These are phyloP conservation scores for Sporothrix humicola DNA, from an alignment of 2,329 filamentous ascomycete genomes.

Conservation along the genomic window DNA sequence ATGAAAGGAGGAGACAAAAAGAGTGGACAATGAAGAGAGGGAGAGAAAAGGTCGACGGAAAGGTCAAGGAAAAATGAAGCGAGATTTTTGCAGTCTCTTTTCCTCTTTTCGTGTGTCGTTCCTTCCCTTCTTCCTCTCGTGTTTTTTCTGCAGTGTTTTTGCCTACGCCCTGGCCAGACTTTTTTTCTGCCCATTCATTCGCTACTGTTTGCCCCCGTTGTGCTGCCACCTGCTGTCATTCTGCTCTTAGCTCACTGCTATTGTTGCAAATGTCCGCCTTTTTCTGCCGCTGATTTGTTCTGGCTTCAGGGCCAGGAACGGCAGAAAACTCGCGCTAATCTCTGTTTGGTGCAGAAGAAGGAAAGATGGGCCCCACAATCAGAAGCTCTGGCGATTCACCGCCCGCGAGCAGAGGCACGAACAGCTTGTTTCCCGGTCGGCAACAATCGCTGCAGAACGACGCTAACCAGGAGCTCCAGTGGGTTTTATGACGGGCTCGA, in stretches of 20 bases:
- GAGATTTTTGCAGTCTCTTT: no score
- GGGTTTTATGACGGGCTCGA: background rate
- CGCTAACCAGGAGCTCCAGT: slow-evolving; percentile 28
- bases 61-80: no score
- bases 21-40: background rate
- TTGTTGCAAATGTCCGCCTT: background rate
- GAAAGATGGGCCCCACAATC: background rate
- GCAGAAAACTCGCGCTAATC: slow-evolving; percentile 6
- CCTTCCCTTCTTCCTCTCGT: slow-evolving; percentile 7
- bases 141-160: slow-evolving; percentile 7
- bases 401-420: slow-evolving; percentile 16
- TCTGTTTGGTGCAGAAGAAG: background rate
- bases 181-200: slow-evolving; percentile 20
- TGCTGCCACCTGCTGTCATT: background rate
- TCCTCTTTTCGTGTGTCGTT: slow-evolving; percentile 17
- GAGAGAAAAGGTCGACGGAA: background rate
- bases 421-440: slow-evolving; percentile 23
- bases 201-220: no score
- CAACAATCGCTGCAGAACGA: slow-evolving; percentile 8
- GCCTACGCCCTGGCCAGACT: slow-evolving; percentile 1
- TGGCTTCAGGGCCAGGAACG: slow-evolving; percentile 30
- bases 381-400: slow-evolving; percentile 14
- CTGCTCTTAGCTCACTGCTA: background rate
- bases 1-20: background rate
- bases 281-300: slow-evolving; percentile 33